Evolutionary conservation across 2,329 filamentous ascomycete species (phyloP), one percentile per base, ranked within the genome.

Genomic region (Epichloe festucae): DNA sequence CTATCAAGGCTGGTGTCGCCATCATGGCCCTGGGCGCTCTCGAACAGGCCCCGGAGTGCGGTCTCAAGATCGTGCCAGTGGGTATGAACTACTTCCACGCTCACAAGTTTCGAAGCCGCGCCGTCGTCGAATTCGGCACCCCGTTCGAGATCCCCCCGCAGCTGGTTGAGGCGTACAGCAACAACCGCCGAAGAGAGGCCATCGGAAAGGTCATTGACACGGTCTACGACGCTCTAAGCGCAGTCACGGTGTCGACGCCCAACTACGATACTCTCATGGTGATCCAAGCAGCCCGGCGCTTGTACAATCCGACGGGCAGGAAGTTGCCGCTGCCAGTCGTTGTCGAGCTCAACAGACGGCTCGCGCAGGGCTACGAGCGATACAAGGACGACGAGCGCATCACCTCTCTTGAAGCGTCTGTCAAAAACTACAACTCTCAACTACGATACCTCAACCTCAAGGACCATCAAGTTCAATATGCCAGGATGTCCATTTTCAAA

Each of bases 41-140:
- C 49, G 89, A 87, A 5, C 84, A 89, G 52, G 82, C 90, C 55
- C 90, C 90, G 3, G 77, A 91, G 57, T 95, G 88, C 63, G 89
- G 87, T 34, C 74, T 98, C 55, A 94, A 90, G 68, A 96, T 98
- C 60, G 88, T 98, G 23, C 93, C 93, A 3, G 90, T 93, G 49
- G 91, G 91, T 60, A 96, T 98, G 91, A 98, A 98, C 69, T 98
- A 98, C 70, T 98, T 98, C 71, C 91, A 97, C 68, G 87, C 91
- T 0, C 91, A 98, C 76, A 98, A 97, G 67, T 98, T 98, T 70
- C 85, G 91, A 45, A 97, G 91, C 56, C 81, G 93, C 64, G 93
- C 91, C 38, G 91, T 98, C 4, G 84, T 97, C 54, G 93, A 98
- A 64, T 98, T 97, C 61, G 93, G 93, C 8, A 84, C 81, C 27